phyloP scores from a whole-genome alignment of 306 rosid species.

The Rubus parviflorus region DNA sequence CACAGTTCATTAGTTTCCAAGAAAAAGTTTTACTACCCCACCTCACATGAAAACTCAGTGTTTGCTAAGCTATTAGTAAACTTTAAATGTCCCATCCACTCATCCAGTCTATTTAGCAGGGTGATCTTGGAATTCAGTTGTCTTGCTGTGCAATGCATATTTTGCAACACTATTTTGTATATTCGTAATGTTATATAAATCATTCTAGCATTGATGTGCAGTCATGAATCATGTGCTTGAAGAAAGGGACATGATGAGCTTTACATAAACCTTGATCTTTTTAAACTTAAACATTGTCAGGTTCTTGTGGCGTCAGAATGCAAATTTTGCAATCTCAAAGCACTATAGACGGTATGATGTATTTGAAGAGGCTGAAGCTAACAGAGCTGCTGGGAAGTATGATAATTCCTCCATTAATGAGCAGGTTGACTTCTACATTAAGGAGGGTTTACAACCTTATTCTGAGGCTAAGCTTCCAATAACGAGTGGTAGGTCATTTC shows the following conservation, averaged over 20 bases:
- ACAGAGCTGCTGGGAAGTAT: constrained; percentile 88
- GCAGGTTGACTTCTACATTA: constrained; percentile 75
- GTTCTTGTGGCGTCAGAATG: constrained; percentile 94
- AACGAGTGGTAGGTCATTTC: constrained; percentile 73
- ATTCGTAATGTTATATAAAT: background rate
- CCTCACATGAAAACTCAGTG: background rate
- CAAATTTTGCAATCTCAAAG: constrained; percentile 88
- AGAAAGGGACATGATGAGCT: background rate
- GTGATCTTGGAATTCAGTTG: background rate
- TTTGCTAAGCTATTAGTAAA: background rate
- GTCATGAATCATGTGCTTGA: background rate
- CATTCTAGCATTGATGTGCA: background rate
- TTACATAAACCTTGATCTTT: background rate
- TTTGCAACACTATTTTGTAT: background rate
- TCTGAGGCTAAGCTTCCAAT: constrained; percentile 81
- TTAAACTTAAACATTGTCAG: constrained; percentile 34
- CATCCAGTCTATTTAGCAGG: background rate
- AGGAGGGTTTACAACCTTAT: constrained; percentile 84
- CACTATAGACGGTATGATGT: constrained; percentile 94
- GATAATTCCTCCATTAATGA: constrained; percentile 76
- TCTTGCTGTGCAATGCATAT: background rate
- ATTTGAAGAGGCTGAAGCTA: constrained; percentile 96
- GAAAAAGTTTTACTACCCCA: background rate
- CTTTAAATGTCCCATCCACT: background rate
- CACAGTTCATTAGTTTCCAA: background rate